A percentile compares a stretch with the other conserved stretches of the same genome.
Evolutionary conservation across 73 alveolate genomes (phyloP).

Genomic region (Paramecium sexaurelia): DNA sequence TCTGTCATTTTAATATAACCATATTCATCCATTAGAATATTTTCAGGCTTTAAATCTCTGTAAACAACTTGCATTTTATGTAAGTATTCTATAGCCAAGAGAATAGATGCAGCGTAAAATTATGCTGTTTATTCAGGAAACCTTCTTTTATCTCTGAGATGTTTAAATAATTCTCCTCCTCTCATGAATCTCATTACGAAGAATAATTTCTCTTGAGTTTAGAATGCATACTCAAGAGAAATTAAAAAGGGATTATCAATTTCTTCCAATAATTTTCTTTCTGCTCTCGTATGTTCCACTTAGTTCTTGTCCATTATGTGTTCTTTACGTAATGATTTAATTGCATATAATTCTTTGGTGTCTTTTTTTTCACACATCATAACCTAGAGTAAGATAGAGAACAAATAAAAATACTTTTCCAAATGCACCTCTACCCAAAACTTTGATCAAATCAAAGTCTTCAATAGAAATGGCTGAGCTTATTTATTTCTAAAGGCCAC

Average conservation of each 20-base stretch:
- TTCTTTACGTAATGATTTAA: slow-evolving; percentile 92
- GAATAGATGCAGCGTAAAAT: slow-evolving; percentile 86
- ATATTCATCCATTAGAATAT: slow-evolving; percentile 87
- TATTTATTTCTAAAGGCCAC: not conserved
- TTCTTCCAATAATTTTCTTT: slow-evolving; percentile 92
- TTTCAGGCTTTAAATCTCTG: slow-evolving; percentile 95
- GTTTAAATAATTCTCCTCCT: slow-evolving; percentile 89
- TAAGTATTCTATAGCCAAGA: slow-evolving; percentile 91
- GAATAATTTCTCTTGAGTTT: slow-evolving; percentile 91
- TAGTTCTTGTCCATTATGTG: slow-evolving; percentile 90
- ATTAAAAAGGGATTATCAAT: slow-evolving; percentile 93
- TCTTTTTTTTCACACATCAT: slow-evolving; percentile 85
- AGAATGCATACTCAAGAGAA: slow-evolving; percentile 92
- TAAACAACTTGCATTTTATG: slow-evolving; percentile 86
- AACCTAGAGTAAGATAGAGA: slow-evolving; percentile 55
- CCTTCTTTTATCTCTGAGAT: slow-evolving; percentile 83
- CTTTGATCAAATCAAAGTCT: slow-evolving; percentile 82
- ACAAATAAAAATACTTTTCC: slow-evolving; percentile 75
- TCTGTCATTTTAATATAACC: slow-evolving; percentile 96
- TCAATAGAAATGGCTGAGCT: slow-evolving; percentile 47
- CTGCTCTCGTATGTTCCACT: slow-evolving; percentile 93
- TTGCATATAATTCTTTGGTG: slow-evolving; percentile 87
- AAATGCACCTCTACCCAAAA: slow-evolving; percentile 92
- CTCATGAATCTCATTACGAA: slow-evolving; percentile 91
- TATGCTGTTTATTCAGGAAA: slow-evolving; percentile 83